Conservation (phyloP, 2,329 filamentous ascomycete genomes). For the Lecanosticta acicola region DNA sequence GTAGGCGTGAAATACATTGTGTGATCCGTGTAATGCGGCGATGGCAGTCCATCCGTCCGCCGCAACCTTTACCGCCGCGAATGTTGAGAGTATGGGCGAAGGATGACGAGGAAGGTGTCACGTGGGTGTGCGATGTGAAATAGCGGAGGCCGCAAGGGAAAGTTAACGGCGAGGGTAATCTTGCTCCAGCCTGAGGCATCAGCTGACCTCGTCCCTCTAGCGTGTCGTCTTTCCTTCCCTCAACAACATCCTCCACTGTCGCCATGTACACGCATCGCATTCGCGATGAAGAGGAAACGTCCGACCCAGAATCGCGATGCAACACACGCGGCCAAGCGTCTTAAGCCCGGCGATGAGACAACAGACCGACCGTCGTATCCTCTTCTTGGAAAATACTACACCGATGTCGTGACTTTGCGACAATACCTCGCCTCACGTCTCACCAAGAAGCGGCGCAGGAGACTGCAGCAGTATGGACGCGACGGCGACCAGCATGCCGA, state of each 20-base stretch:
- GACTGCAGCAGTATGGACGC: constrained; percentile 23
- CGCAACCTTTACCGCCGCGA: no score
- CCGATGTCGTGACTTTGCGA: constrained; percentile 24
- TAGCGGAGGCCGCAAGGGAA: neutral
- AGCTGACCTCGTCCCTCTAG: neutral
- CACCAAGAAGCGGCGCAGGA: constrained; percentile 21
- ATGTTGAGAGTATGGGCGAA: no score
- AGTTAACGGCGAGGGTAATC: neutral
- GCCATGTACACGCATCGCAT: neutral
- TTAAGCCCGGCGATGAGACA: constrained; percentile 3
- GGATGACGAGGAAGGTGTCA: no score
- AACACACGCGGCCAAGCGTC: constrained; percentile 12
- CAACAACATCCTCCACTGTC: neutral
- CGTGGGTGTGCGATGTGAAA: no score
- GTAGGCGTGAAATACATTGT: no score
- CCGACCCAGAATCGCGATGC: constrained; percentile 4
- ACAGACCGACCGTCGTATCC: constrained; percentile 12
- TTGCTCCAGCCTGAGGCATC: neutral
- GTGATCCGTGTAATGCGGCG: no score
- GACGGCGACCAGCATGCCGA: constrained; percentile 8
- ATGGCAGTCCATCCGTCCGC: no score
- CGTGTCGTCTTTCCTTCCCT: no score
- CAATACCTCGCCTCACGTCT: constrained; percentile 25
- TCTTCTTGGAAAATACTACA: constrained; percentile 25
- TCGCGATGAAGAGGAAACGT: constrained; percentile 21